A percentile compares a stretch with the other conserved stretches of the same genome.
Evolutionary conservation across 345 rosid genomes (phyloP).

Genomic region (Citrus maxima): DNA sequence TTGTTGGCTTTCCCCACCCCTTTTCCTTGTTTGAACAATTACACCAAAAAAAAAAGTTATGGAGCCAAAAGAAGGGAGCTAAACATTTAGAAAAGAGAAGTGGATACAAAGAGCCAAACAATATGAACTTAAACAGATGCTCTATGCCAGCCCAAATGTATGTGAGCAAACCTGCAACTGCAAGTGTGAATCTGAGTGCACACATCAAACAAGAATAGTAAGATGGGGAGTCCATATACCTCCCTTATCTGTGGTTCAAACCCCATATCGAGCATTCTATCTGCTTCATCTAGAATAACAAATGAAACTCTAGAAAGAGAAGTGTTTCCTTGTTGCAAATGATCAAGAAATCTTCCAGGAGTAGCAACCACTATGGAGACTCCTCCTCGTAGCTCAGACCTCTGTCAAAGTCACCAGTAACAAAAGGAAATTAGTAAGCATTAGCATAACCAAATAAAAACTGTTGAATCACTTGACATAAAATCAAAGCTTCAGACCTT

Average conservation of each 20-base stretch:
- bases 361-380: slow-evolving; percentile 39
- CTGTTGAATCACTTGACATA: neutral
- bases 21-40: neutral
- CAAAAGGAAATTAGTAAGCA: neutral
- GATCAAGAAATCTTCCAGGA: slow-evolving; percentile 46
- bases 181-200: neutral
- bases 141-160: neutral
- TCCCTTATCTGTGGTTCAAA: slow-evolving; percentile 45
- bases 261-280: slow-evolving; percentile 50
- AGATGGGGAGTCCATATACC: slow-evolving; percentile 17
- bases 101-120: neutral
- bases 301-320: slow-evolving; percentile 31
- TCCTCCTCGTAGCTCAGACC: slow-evolving; percentile 33
- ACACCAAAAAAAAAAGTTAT: neutral
- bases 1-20: neutral
- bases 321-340: slow-evolving; percentile 37
- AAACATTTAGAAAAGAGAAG: neutral
- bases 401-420: slow-evolving; percentile 17
- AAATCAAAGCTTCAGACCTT: neutral
- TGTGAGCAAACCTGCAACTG: neutral
- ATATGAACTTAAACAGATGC: neutral
- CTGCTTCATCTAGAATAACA: slow-evolving; percentile 45
- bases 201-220: neutral
- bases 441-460: neutral
- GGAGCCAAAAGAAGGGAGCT: neutral